A percentile compares a stretch with the other conserved stretches of the same genome.
Conservation (phyloP, 73 alveolate genomes). For the Blepharisma japonicum region DNA sequence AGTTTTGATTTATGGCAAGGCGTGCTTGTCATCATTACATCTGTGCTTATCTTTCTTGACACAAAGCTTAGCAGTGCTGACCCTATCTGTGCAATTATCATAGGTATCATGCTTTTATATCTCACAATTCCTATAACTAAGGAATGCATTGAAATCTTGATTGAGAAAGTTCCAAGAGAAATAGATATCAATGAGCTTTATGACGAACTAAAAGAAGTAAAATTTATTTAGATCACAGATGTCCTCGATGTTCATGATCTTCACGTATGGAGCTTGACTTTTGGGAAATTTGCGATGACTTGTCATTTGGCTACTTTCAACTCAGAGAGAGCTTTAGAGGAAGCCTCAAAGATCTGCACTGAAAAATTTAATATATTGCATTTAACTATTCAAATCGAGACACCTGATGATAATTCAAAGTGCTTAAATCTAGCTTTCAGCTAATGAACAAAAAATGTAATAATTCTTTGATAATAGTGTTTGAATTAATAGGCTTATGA, state of each 20-base stretch:
- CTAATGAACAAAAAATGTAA: no score
- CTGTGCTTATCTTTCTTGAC: neutral
- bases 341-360: conserved; percentile 74
- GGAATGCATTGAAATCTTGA: conserved; percentile 86
- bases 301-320: conserved; percentile 55
- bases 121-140: conserved; percentile 82
- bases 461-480: no score
- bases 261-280: conserved; percentile 89
- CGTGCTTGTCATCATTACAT: no score
- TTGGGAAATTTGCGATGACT: conserved; percentile 75
- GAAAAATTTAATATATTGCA: conserved; percentile 63
- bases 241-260: conserved; percentile 85
- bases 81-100: conserved; percentile 86
- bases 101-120: conserved; percentile 69
- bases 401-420: conserved; percentile 21
- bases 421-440: no score
- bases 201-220: conserved; percentile 35
- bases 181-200: conserved; percentile 35
- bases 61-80: conserved; percentile 44
- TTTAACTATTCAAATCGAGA: conserved; percentile 79
- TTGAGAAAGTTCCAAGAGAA: conserved; percentile 88
- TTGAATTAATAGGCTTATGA: no score
- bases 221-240: conserved; percentile 17
- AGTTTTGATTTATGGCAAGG: no score
- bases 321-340: conserved; percentile 51